phyloP scores from a whole-genome alignment of 371 early-diverging fungal genomes.

The Zopfochytrium polystomum region DNA sequence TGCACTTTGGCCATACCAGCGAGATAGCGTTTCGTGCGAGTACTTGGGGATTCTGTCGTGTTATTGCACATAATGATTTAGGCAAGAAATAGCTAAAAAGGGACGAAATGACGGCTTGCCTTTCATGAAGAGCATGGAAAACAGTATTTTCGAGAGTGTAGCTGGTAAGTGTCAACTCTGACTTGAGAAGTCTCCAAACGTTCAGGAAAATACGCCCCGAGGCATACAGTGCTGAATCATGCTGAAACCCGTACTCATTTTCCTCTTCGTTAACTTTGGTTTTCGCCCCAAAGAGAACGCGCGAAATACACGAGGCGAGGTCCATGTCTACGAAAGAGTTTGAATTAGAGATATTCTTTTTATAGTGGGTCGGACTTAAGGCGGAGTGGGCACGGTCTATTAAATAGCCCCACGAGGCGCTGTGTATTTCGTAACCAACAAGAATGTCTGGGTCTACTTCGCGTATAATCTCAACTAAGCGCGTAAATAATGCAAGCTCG shows the following conservation, averaged over 20 bases:
- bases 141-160: slow-evolving; percentile 75
- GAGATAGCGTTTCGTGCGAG: slow-evolving; percentile 52
- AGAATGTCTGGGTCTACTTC: slow-evolving; percentile 81
- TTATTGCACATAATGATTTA: neutral
- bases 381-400: slow-evolving; percentile 56
- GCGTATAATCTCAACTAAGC: slow-evolving; percentile 51
- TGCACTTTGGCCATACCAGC: slow-evolving; percentile 60
- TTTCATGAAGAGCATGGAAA: slow-evolving; percentile 64
- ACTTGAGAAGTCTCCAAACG: slow-evolving; percentile 78
- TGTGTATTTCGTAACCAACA: slow-evolving; percentile 81
- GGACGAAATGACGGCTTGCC: slow-evolving; percentile 44
- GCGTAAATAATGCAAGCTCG: slow-evolving; percentile 56
- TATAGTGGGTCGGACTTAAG: neutral
- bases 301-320: slow-evolving; percentile 51
- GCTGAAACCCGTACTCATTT: slow-evolving; percentile 60
- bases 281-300: slow-evolving; percentile 32
- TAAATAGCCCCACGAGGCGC: slow-evolving; percentile 83
- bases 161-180: slow-evolving; percentile 67
- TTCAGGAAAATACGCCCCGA: slow-evolving; percentile 81
- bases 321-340: slow-evolving; percentile 45
- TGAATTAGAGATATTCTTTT: neutral
- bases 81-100: slow-evolving; percentile 1
- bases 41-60: slow-evolving; percentile 62
- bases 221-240: slow-evolving; percentile 60
- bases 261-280: slow-evolving; percentile 30